Evolutionary conservation across 1,284 basidiomycete genomes (phyloP).

Genomic region (Peniophora sp.): DNA sequence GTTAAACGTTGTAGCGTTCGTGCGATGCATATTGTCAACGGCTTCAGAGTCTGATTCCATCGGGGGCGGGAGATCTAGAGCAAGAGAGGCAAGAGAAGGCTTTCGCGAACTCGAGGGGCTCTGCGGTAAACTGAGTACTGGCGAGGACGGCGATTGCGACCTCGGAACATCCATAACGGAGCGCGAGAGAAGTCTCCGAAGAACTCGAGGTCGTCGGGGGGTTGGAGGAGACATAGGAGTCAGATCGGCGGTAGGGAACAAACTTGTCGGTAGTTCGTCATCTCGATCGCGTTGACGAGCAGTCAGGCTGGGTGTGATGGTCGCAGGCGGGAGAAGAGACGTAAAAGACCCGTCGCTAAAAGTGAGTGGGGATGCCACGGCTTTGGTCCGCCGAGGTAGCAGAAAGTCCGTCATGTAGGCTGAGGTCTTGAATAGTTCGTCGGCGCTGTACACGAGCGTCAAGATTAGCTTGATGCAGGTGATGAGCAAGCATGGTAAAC

Average conservation of each 20-base stretch:
- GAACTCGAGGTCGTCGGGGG: too few species aligned
- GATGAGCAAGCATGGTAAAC: constrained; percentile 11
- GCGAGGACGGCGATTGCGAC: too few species aligned
- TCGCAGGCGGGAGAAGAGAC: too few species aligned
- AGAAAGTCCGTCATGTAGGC: constrained; percentile 26
- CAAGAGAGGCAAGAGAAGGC: constrained; percentile 11
- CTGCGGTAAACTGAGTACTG: not conserved
- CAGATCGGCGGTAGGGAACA: too few species aligned
- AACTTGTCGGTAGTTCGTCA: too few species aligned
- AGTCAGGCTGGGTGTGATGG: too few species aligned
- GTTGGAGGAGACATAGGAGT: too few species aligned
- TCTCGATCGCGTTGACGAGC: too few species aligned
- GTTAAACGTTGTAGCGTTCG: constrained; percentile 22
- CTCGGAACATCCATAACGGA: too few species aligned
- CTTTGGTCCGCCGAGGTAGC: constrained; percentile 1
- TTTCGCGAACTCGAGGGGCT: not conserved
- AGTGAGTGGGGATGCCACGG: not conserved
- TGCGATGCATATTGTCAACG: constrained; percentile 13
- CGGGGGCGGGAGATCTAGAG: constrained; percentile 27
- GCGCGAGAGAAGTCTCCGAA: too few species aligned
- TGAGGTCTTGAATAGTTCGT: constrained; percentile 26
- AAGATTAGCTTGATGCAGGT: not conserved
- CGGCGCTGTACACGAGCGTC: constrained; percentile 18
- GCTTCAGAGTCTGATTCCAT: constrained; percentile 18
- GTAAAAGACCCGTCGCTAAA: too few species aligned